Conservation (phyloP, 2,329 filamentous ascomycete species). For the Sporothrix luriei region DNA sequence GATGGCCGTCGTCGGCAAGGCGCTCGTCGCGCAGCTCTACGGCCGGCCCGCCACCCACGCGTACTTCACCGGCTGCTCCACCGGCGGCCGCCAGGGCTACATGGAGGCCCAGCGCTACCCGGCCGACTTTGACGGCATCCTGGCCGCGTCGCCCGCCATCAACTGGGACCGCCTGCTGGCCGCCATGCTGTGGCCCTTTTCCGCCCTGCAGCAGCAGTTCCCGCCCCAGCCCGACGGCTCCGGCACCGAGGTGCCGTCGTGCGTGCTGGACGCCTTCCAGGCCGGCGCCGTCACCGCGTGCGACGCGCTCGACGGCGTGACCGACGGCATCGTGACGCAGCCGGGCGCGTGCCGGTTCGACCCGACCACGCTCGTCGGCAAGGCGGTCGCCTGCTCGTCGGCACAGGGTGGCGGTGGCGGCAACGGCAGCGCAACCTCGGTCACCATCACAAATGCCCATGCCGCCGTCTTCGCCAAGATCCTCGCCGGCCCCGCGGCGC, state of each 20-base stretch:
- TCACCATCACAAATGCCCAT: background rate
- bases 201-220: constrained; percentile 37
- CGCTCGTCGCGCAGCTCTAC: background rate
- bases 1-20: constrained; percentile 10
- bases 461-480: constrained; percentile 2
- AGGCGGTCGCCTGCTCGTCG: background rate
- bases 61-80: constrained; percentile 3
- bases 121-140: constrained; percentile 57
- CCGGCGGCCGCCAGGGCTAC: constrained; percentile 2
- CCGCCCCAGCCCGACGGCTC: background rate
- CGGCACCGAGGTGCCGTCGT: background rate
- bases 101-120: constrained; percentile 54
- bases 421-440: background rate
- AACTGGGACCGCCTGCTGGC: constrained; percentile 43
- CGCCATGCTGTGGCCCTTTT: constrained; percentile 42
- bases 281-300: background rate
- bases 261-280: constrained; percentile 9
- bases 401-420: background rate
- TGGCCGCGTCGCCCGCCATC: constrained; percentile 51
- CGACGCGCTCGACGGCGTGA: background rate
- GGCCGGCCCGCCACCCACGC: background rate
- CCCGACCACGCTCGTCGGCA: constrained; percentile 1
- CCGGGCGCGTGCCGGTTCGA: background rate
- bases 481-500: background rate
- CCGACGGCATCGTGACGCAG: constrained; percentile 1